Percentiles rank a stretch among this genome's conserved stretches.
phyloP scores from a whole-genome alignment of 2,329 filamentous ascomycete species.

The Aspergillus proliferans region DNA sequence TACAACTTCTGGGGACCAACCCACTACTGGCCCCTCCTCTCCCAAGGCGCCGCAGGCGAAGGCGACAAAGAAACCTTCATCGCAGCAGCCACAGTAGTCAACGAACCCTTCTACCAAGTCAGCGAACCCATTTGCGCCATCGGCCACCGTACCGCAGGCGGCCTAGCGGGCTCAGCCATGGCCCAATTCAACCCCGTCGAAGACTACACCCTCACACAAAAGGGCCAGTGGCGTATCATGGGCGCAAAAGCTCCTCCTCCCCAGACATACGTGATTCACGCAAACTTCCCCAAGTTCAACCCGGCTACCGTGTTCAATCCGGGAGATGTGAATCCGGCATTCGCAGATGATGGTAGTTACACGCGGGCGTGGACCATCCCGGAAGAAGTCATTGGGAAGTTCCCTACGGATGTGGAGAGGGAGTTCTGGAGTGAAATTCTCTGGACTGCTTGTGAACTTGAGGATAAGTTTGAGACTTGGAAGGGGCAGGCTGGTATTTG shows the following conservation, averaged over 20 bases:
- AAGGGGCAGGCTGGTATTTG: constrained; percentile 27
- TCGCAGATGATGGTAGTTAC: constrained; percentile 26
- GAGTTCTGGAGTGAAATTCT: constrained; percentile 35
- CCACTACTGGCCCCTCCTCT: constrained; percentile 42
- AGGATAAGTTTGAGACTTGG: constrained; percentile 28
- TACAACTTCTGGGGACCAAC: constrained; percentile 45
- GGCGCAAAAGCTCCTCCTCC: constrained; percentile 23
- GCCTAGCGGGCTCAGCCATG: constrained; percentile 34
- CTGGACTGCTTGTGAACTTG: constrained; percentile 33
- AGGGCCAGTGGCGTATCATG: constrained; percentile 18
- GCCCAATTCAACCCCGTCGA: constrained; percentile 32
- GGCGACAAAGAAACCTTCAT: constrained; percentile 50
- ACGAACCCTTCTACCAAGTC: constrained; percentile 39
- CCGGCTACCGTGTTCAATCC: constrained; percentile 31
- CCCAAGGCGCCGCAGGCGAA: constrained; percentile 43
- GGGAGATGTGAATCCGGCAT: constrained; percentile 22
- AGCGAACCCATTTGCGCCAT: constrained; percentile 29
- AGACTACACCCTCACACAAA: constrained; percentile 23
- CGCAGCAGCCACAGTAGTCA: constrained; percentile 37
- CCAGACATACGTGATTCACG: constrained; percentile 35
- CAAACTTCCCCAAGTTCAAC: constrained; percentile 37
- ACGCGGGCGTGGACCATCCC: constrained; percentile 28
- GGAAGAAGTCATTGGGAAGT: constrained; percentile 21
- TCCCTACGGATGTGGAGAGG: constrained; percentile 32
- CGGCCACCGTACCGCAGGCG: constrained; percentile 22